Conservation (phyloP, 352 stramenopile genomes). For the Phytopythium vexans region DNA sequence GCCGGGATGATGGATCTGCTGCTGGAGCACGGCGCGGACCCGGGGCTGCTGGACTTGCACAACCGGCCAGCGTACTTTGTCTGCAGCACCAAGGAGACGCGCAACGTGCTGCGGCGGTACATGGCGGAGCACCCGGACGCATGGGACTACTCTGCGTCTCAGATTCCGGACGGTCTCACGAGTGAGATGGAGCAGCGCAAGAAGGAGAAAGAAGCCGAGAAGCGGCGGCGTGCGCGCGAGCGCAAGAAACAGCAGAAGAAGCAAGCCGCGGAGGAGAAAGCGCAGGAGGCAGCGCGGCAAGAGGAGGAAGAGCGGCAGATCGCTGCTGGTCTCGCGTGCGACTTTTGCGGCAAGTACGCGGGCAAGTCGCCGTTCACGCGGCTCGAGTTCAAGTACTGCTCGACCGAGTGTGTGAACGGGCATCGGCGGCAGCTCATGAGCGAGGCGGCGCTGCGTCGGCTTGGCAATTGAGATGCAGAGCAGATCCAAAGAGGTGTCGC, state of each 20-base stretch:
- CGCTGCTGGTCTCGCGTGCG: conserved; percentile 66
- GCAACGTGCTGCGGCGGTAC: conserved; percentile 91
- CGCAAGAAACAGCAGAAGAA: conserved; percentile 92
- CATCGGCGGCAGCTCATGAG: conserved; percentile 94
- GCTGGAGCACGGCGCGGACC: conserved; percentile 82
- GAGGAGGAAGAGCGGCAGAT: conserved; percentile 74
- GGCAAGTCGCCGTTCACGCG: conserved; percentile 88
- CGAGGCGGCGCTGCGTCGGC: conserved; percentile 84
- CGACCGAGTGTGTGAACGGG: conserved; percentile 89
- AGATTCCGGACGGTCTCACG: conserved; percentile 75
- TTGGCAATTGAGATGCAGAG: conserved; percentile 29
- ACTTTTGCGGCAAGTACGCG: conserved; percentile 78
- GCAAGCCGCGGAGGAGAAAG: conserved; percentile 61
- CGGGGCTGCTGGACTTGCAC: conserved; percentile 76
- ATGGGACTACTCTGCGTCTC: conserved; percentile 69
- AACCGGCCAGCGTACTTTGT: conserved; percentile 88
- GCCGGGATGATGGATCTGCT: conserved; percentile 61
- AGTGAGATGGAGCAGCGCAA: conserved; percentile 83
- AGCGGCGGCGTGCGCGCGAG: conserved; percentile 79
- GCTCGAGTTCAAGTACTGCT: conserved; percentile 94
- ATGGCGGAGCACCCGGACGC: conserved; percentile 76
- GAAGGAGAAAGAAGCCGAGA: conserved; percentile 86
- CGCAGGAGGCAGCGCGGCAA: conserved; percentile 56
- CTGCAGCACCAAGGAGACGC: conserved; percentile 81
- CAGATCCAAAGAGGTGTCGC: not conserved